Evolutionary conservation across 2,329 filamentous ascomycete species (phyloP).

Genomic region (Didymella exigua): DNA sequence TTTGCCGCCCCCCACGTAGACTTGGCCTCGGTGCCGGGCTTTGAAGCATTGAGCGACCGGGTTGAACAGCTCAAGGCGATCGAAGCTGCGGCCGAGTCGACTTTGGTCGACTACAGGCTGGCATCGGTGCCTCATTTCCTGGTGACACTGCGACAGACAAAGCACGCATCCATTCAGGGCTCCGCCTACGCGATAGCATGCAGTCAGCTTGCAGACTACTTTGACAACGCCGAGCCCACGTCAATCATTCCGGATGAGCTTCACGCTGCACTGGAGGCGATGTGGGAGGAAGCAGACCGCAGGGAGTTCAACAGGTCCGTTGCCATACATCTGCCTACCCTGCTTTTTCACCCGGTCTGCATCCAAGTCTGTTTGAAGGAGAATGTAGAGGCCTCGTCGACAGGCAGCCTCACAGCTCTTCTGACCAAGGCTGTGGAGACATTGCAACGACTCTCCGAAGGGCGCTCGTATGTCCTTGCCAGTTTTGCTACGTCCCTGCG

Average conservation of each 20-base stretch:
- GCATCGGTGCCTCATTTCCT: conserved; percentile 32
- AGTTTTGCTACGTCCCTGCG: conserved; percentile 39
- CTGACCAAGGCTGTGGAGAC: conserved; percentile 32
- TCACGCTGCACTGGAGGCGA: conserved; percentile 35
- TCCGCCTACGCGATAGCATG: conserved; percentile 37
- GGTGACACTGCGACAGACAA: conserved; percentile 29
- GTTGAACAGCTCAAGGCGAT: conserved; percentile 14
- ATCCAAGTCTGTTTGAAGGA: conserved; percentile 25
- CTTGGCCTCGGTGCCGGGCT: conserved; percentile 23
- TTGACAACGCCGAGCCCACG: conserved; percentile 23
- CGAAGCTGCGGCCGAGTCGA: neutral
- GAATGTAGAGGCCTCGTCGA: neutral
- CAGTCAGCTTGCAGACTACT: conserved; percentile 23
- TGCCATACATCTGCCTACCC: conserved; percentile 43
- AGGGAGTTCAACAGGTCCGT: conserved; percentile 54
- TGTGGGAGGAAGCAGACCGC: conserved; percentile 57
- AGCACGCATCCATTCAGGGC: conserved; percentile 41
- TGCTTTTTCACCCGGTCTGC: conserved; percentile 47
- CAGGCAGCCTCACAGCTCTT: conserved; percentile 21
- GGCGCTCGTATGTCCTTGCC: conserved; percentile 44
- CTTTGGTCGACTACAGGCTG: neutral
- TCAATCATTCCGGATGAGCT: conserved; percentile 24
- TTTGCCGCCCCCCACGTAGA: conserved; percentile 12
- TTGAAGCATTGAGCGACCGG: conserved; percentile 21
- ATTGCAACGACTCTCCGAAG: conserved; percentile 39